These are phyloP conservation scores for Neoboletus brunneissimus DNA, from an alignment of 768 basidiomycete genomes.

Conservation along the genomic window DNA sequence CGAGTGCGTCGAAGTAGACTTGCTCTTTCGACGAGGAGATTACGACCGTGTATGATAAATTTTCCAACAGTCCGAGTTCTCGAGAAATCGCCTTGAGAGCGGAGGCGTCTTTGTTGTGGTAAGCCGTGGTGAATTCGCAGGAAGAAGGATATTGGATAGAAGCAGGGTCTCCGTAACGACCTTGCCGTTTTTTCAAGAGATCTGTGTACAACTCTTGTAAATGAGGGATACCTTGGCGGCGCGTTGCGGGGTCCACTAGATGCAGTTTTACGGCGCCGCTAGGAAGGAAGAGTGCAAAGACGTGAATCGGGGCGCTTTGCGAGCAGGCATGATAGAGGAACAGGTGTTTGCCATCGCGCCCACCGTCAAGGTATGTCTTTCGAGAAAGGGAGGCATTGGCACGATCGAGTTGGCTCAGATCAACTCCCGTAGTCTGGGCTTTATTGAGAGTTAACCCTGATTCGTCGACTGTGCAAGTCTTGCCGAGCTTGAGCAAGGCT, in stretches of 20 bases:
- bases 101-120: constrained; percentile 73
- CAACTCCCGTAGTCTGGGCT: constrained; percentile 79
- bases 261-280: constrained; percentile 70
- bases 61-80: constrained; percentile 75
- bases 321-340: constrained; percentile 88
- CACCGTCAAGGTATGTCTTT: constrained; percentile 71
- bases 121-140: constrained; percentile 62
- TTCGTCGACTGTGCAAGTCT: constrained; percentile 70
- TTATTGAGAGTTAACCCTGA: constrained; percentile 70
- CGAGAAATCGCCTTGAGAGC: constrained; percentile 87
- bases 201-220: constrained; percentile 74
- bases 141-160: constrained; percentile 64
- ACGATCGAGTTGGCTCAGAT: constrained; percentile 76
- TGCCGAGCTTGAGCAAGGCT: constrained; percentile 79
- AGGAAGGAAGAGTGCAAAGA: constrained; percentile 86
- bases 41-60: constrained; percentile 70
- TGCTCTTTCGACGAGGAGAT: constrained; percentile 86
- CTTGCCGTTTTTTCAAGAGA: constrained; percentile 50
- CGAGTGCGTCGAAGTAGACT: constrained; percentile 71
- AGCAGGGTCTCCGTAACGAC: constrained; percentile 37
- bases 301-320: constrained; percentile 69
- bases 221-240: constrained; percentile 75
- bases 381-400: constrained; percentile 55
- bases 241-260: constrained; percentile 87
- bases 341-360: constrained; percentile 68